phyloP scores from a whole-genome alignment of 805 yeast genomes.

The Yamadazyma sp. region DNA sequence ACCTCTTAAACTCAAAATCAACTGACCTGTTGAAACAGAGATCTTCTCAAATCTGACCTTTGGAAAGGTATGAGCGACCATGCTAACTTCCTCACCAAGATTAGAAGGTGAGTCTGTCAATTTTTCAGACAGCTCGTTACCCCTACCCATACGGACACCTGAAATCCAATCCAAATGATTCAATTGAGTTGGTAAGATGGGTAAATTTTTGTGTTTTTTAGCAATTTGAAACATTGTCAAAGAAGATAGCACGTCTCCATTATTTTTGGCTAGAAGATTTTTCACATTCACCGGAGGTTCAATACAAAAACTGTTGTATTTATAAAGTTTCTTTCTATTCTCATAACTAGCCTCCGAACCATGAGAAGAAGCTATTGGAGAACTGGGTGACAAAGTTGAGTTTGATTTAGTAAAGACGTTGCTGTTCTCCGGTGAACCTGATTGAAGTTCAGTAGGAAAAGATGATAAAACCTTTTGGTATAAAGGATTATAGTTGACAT shows the following conservation, averaged over 20 bases:
- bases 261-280: constrained; percentile 27
- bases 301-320: constrained; percentile 30
- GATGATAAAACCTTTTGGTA: constrained; percentile 23
- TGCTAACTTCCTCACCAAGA: constrained; percentile 87
- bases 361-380: too few species aligned
- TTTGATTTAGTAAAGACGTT: background rate
- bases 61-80: constrained; percentile 86
- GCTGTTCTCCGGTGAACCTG: constrained; percentile 10
- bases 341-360: too few species aligned
- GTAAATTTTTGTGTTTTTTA: constrained; percentile 25
- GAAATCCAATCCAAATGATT: constrained; percentile 89
- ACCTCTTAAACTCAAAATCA: constrained; percentile 76
- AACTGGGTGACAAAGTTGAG: too few species aligned
- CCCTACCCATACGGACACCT: constrained; percentile 75
- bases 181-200: constrained; percentile 27
- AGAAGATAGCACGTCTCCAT: constrained; percentile 36
- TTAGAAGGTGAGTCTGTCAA: constrained; percentile 47
- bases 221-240: constrained; percentile 32
- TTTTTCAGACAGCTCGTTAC: constrained; percentile 29
- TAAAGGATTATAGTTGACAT: constrained; percentile 37
- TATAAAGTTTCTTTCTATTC: constrained; percentile 10
- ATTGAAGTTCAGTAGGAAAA: constrained; percentile 13
- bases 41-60: constrained; percentile 82
- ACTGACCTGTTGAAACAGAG: constrained; percentile 79
- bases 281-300: constrained; percentile 36